Base-by-base conservation (phyloP, 2,329 filamentous ascomycete species). In the Tolypocladium ovalisporum region DNA sequence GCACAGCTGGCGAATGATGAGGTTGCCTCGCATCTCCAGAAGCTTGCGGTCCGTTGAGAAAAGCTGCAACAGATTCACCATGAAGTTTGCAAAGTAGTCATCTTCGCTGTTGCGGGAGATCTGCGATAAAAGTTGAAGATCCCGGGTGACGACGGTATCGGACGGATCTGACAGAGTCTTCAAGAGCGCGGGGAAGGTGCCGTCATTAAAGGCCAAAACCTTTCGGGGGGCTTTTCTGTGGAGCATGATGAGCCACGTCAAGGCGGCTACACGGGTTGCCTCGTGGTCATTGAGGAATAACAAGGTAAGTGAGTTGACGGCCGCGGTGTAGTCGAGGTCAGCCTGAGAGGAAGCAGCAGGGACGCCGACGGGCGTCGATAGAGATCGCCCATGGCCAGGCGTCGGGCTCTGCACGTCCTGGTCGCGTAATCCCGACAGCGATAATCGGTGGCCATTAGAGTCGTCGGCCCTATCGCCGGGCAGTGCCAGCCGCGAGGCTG, bases 241-340 rank as follows among this genome's bases (percentile, higher is more conserved):
- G 44, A 99, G 79, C 93, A 97, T 97, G 58, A 97, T 94, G 57
- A 99, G 80, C 94, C 94, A 99, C 7, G 89, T 93, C 60, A 99
- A 77, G 19, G 94, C 92, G 40, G 92, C 93, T 34, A 97, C 92
- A 60, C 94, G 85, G 2, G 94, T 99, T 34, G 90, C 91, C 75
- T 99, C 95, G 67, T 97, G 90, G 65, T 99, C 93, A 67, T 99
- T 97, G 55, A 99, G 76, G 66, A 99, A 97, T 56, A 97, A 84
- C 9, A 97, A 75, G 0, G 93, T 99, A 44, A 99, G 80, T 10
- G 93, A 94, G 71, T 88, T 95, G 54, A 99, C 94, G 6, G 94
- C 92, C 22, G 91, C 91, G 40, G 92, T 90, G 69, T 97, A 99
- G 72, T 99, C 93, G n/a, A 99, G 79, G 67, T 96, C 90, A 13